phyloP scores from a whole-genome alignment of 1,284 basidiomycete genomes.

The Cutaneotrichosporon spelunceum region DNA sequence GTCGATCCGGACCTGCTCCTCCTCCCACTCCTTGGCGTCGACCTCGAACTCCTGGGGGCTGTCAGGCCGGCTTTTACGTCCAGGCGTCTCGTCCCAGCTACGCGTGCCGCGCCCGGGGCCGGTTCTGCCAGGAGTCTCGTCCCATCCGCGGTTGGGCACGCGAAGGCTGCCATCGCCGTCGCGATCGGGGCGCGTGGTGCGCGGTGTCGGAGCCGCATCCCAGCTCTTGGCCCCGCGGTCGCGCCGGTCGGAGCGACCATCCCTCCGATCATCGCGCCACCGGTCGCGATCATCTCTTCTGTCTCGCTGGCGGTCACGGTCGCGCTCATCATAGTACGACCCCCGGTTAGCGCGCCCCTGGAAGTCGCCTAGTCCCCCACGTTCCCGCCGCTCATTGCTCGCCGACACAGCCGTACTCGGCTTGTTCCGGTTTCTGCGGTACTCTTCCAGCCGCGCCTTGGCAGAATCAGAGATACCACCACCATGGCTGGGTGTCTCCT shows the following conservation, averaged over 20 bases:
- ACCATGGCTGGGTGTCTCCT: slow-evolving; percentile 90
- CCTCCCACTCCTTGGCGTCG: slow-evolving; percentile 80
- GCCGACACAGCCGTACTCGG: slow-evolving; percentile 34
- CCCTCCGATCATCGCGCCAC: slow-evolving; percentile 32
- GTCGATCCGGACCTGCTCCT: slow-evolving; percentile 83
- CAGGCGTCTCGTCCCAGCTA: slow-evolving; percentile 81
- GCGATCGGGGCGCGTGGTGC: slow-evolving; percentile 58
- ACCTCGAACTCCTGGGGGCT: slow-evolving; percentile 55
- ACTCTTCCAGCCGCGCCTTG: slow-evolving; percentile 68
- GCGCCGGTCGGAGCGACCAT: slow-evolving; percentile 20
- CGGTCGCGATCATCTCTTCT: slow-evolving; percentile 10
- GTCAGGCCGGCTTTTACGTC: slow-evolving; percentile 58
- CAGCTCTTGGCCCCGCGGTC: slow-evolving; percentile 39
- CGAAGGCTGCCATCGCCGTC: slow-evolving; percentile 73
- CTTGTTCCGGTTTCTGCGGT: slow-evolving; percentile 65
- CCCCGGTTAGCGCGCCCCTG: slow-evolving; percentile 43
- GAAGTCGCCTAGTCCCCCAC: slow-evolving; percentile 46
- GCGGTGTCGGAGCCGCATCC: slow-evolving; percentile 60
- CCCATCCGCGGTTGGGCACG: slow-evolving; percentile 84
- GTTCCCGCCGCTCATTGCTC: slow-evolving; percentile 21
- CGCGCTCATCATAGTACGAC: slow-evolving; percentile 55
- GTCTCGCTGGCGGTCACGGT: slow-evolving; percentile 8
- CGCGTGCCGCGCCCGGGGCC: slow-evolving; percentile 13
- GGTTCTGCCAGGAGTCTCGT: slow-evolving; percentile 69
- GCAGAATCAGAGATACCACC: slow-evolving; percentile 77